phyloP scores from a whole-genome alignment of 495 filamentous ascomycete species.

The Aspergillus sclerotiicarbonarius region DNA sequence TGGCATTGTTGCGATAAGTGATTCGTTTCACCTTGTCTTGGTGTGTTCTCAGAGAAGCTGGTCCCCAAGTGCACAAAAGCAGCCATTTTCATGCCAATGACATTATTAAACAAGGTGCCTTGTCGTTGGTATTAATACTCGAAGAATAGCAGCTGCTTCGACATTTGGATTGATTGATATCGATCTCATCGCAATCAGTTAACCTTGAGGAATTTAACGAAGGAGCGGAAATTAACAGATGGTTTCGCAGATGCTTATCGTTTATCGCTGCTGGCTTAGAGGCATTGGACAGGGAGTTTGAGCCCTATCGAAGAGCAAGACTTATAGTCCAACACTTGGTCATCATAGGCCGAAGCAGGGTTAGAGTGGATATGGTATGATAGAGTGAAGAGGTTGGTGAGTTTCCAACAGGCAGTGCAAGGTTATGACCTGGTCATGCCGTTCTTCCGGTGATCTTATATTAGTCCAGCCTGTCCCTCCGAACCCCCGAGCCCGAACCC shows the following conservation, averaged over 20 bases:
- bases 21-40: constrained; percentile 40
- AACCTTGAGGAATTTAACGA: constrained; percentile 33
- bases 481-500: no score
- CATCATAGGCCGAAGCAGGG: no score
- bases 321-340: no score
- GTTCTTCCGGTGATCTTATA: no score
- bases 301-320: no score
- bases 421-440: no score
- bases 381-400: no score
- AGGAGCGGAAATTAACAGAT: constrained; percentile 29
- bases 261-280: background rate
- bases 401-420: no score
- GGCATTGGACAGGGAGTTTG: background rate
- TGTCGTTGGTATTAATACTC: constrained; percentile 38
- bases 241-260: background rate
- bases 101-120: constrained; percentile 42
- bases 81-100: constrained; percentile 33
- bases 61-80: constrained; percentile 40
- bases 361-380: no score
- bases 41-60: no score
- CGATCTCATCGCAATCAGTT: constrained; percentile 36
- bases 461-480: no score
- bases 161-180: constrained; percentile 42
- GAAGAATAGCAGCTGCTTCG: constrained; percentile 37
- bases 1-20: constrained; percentile 39